These are phyloP conservation scores for Lipomyces yarrowii DNA, from an alignment of 1,139 yeast genomes.

Conservation along the genomic window DNA sequence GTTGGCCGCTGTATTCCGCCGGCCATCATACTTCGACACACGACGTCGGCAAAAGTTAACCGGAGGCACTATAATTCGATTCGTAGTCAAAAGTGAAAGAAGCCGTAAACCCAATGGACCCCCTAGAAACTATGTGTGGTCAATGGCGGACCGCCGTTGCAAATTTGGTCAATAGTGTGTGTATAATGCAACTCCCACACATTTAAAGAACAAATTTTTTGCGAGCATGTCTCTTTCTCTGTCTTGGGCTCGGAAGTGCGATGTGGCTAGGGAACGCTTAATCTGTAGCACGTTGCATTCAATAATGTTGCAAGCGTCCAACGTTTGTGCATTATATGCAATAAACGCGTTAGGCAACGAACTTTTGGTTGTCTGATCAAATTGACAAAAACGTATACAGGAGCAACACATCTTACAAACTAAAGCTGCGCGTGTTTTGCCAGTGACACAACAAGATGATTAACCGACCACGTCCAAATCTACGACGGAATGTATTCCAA, in stretches of 20 bases:
- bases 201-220: background rate
- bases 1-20: background rate
- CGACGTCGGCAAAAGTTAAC: background rate
- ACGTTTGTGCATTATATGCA: background rate
- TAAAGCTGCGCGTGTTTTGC: background rate
- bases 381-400: no score
- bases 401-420: background rate
- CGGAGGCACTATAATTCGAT: background rate
- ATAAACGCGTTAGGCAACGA: background rate
- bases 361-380: background rate
- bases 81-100: background rate
- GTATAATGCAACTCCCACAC: background rate
- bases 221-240: background rate
- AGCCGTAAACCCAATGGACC: background rate
- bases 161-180: background rate
- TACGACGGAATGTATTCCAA: background rate
- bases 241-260: background rate
- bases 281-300: background rate
- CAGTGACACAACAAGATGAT: background rate
- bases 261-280: background rate
- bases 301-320: background rate
- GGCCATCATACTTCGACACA: background rate
- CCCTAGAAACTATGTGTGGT: background rate
- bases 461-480: conserved; percentile 2
- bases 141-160: background rate